Evolutionary conservation across 352 stramenopile genomes (phyloP).

Genomic region (Pythium phragmiticola): DNA sequence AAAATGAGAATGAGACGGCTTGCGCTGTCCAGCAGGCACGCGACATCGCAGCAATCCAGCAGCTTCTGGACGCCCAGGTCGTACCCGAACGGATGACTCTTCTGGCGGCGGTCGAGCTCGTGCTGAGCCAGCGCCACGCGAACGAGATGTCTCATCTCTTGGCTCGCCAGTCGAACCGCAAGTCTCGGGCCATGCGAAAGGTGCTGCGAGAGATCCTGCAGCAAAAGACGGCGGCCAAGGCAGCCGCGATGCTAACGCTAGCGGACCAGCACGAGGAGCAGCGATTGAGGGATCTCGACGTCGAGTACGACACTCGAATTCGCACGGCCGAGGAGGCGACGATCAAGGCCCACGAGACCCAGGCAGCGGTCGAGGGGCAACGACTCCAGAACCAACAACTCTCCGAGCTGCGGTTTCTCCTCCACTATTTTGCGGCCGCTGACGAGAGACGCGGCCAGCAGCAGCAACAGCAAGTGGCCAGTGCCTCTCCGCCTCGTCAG

Average conservation of each 20-base stretch:
- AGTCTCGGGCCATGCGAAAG: conserved; percentile 28
- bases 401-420: conserved; percentile 41
- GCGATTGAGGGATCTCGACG: conserved; percentile 39
- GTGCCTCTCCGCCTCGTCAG: not conserved
- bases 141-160: conserved; percentile 42
- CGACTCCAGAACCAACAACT: conserved; percentile 44
- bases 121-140: conserved; percentile 56
- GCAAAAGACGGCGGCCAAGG: conserved; percentile 52
- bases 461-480: conserved; percentile 10
- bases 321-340: conserved; percentile 33
- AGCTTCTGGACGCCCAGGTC: conserved; percentile 50
- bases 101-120: conserved; percentile 51
- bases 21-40: conserved; percentile 35
- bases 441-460: conserved; percentile 15
- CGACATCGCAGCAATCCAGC: conserved; percentile 53
- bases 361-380: conserved; percentile 30
- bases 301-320: conserved; percentile 40
- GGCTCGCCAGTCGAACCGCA: conserved; percentile 28
- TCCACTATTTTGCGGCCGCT: conserved; percentile 40
- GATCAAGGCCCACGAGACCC: conserved; percentile 30
- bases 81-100: conserved; percentile 53
- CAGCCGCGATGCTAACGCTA: conserved; percentile 25
- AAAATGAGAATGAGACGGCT: conserved; percentile 1
- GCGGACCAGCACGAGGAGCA: conserved; percentile 13
- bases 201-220: conserved; percentile 42